A percentile compares a stretch with the other conserved stretches of the same genome.
Conservation (phyloP, 768 basidiomycete genomes). For the Megacollybia marginata region DNA sequence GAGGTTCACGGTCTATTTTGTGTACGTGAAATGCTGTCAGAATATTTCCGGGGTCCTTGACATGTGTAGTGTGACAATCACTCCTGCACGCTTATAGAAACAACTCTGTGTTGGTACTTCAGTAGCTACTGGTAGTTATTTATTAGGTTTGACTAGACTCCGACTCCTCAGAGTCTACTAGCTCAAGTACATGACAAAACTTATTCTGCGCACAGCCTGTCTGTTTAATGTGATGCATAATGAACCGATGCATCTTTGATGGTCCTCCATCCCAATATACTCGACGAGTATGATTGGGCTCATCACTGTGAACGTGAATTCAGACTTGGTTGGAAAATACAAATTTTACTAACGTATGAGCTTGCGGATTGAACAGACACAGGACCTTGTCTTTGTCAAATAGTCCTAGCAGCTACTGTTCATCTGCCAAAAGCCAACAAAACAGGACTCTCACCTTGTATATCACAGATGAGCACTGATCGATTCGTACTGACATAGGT, state of each 20-base stretch:
- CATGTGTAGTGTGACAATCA: no score
- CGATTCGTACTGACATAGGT: slow-evolving; percentile 13
- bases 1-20: no score
- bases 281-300: background rate
- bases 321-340: background rate
- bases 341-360: slow-evolving; percentile 10
- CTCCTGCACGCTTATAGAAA: no score
- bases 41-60: no score
- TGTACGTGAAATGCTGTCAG: no score
- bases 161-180: no score
- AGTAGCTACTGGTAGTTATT: no score
- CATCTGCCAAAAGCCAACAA: background rate
- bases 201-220: no score
- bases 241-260: slow-evolving; percentile 1
- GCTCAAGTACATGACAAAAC: no score
- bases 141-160: no score
- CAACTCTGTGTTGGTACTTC: no score
- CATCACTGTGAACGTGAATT: background rate
- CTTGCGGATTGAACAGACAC: slow-evolving; percentile 3
- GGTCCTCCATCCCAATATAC: slow-evolving; percentile 8
- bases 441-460: slow-evolving; percentile 15
- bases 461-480: slow-evolving; percentile 16
- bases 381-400: background rate
- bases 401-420: slow-evolving; percentile 2
- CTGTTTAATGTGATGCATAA: background rate